Base-by-base conservation (phyloP, 202 grass and related monocot species). In the Carex arenaria region DNA sequence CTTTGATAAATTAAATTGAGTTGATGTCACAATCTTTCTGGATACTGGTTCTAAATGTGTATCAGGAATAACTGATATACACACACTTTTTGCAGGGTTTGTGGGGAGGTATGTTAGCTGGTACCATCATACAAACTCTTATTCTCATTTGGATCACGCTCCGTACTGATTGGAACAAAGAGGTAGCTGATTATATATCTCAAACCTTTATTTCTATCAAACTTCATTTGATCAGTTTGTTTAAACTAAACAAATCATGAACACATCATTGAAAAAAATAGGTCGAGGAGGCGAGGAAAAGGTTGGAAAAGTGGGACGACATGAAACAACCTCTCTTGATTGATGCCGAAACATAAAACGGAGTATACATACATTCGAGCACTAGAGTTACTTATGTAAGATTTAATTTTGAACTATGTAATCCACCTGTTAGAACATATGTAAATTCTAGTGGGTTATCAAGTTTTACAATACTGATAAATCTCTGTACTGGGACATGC, bases 21-120 rank as follows among this genome's bases (percentile, higher is more conserved):
- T 36, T 45, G 3, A 49, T 14, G 11, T 51, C 2, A 7, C 14
- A 19, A 69, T 2, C 15, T 38, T 69, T 10, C 15, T 14, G 11
- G 62, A 64, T 30, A 31, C 23, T 30, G 28, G 13, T 66, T 66
- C 4, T 65, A 64, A 28, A 30, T 28, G 3, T 14, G 18, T 69
- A 43, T 42, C 40, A 72, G 42, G 23, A 72, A 20, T 32, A 26
- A 72, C 23, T 26, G 28, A 19, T 20, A 40, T 3, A 40, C 19
- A 72, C 28, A 47, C 47, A 51, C 47, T 13, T 51, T 51, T 36
- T 89, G 23, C 88, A 97, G 95, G 95, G 95, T 75, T 67, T 97
- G 67, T 97, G 95, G 95, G 90, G 91, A 86, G 95, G 95, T 62
- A 90, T 97, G 92, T 86, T 97, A 18, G 82, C 87, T n/a, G 95